Evolutionary conservation across 1,284 basidiomycete genomes (phyloP), one percentile per base, ranked within the genome.

Genomic region (Phaffia rhodozyma): DNA sequence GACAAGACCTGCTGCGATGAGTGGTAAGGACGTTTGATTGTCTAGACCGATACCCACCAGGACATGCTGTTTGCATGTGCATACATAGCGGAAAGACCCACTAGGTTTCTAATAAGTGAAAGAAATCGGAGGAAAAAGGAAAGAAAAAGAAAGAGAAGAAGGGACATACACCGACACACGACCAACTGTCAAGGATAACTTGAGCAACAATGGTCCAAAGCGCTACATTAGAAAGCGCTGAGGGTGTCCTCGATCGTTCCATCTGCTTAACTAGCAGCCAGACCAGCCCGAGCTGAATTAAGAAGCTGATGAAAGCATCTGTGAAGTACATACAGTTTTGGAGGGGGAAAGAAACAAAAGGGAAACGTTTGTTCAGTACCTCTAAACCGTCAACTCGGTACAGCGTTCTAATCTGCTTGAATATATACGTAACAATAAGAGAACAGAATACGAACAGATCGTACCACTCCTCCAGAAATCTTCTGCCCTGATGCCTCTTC

Each of bases 11-110:
- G 63, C 47, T 5, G 52, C 63, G 20, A 64, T 64, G 30, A 64
- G 52, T 3, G 58, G 21, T 21, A 64, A 27, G 30, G 53, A 48
- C 18, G 61, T n/a, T 29, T 50, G 7, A 54, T 55, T 57, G 16
- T 54, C 56, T 21, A 64, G 30, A 32, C 59, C 34, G 30, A 64
- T 64, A 18, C 63, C 63, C n/a, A 60, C 63, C 47, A 64, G 49
- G 27, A 56, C 21, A 55, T 64, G 63, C 60, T 61, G 34, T 5
- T 4, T 11, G 16, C 38, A 43, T 43, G 16, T 43, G 16, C 13
- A 16, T 43, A 16, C 7, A 16, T 16, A 43, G 38, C 5, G 9
- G 16, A 43, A 2, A 43, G 13, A 43, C 38, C 13, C 13, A 43
- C 2, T 11, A 7, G 38, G 13, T 11, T 43, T 16, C 38, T 16